Base-by-base conservation (phyloP, 2,329 filamentous ascomycete genomes). In the Pseudogymnoascus sp. region DNA sequence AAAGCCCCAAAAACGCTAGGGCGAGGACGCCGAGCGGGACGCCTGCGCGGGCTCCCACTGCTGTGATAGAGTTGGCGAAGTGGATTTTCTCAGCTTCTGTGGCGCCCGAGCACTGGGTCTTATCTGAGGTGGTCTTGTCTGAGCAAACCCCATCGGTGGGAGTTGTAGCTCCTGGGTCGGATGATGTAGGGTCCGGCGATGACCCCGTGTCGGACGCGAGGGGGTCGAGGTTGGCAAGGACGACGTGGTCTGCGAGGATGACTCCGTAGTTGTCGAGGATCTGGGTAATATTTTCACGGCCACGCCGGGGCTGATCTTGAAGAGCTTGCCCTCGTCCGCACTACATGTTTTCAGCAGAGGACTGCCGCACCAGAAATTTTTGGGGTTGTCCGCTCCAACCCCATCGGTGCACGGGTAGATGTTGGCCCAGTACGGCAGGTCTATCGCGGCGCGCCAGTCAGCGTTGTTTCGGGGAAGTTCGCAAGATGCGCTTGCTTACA, bases 371-470 rank as follows among this genome's bases (percentile, higher is more conserved):
- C 63, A 28, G 65, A 66, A 16, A 12, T 33, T 5, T 60, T 55
- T 12, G 31, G 18, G 52, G 33, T 67, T 7, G 62, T 65, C 12
- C 45, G 52, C 18, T 25, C 38, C 2, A 60, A 60, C 37, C 62
- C 61, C 63, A 16, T 68, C 31, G 55, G 67, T n/a, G 65, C 64
- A 59, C 63, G 67, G 40, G 65, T 67, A 66, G 65, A 68, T 6
- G 64, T 45, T 28, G 63, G 64, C 21, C 59, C 59, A 5, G 40
- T 61, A n/a, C n/a, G 16, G 14, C 40, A 63, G 7, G 35, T 45
- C 52, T 65, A 43, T 28, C 64, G 65, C 8, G 67, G 41, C 18
- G 65, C 61, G 3, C 65, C 61, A n/a, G 66, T 63, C 5, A 67
- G 58, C 62, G 25, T 35, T 64, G 18, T 66, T 65, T 23, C 63